phyloP scores from a whole-genome alignment of 2,329 filamentous ascomycete species.

The Colletotrichum godetiae region DNA sequence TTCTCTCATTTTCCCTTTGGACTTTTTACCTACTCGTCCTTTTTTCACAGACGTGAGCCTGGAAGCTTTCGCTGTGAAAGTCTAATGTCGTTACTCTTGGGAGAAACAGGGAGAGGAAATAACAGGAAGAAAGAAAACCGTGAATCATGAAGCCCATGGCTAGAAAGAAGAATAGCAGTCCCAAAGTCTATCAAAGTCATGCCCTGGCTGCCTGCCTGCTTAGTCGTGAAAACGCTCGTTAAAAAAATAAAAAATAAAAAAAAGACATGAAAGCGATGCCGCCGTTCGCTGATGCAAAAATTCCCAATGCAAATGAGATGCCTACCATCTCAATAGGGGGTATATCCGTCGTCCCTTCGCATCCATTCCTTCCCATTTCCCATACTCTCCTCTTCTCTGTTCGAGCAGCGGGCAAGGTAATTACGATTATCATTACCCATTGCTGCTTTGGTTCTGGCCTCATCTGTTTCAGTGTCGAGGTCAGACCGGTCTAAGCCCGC shows the following conservation, averaged over 20 bases:
- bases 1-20: no score
- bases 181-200: background rate
- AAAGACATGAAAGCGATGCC: conserved; percentile 2
- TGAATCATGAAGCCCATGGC: background rate
- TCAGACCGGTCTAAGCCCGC: background rate
- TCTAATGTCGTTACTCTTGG: background rate
- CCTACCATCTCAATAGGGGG: conserved; percentile 4
- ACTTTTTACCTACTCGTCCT: background rate
- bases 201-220: background rate
- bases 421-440: conserved; percentile 10
- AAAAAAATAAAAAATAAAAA: background rate
- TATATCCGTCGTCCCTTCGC: conserved; percentile 24
- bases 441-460: conserved; percentile 20
- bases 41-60: background rate
- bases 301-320: conserved; percentile 8
- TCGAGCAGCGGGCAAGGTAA: conserved; percentile 18
- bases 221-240: background rate
- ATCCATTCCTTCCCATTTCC: background rate
- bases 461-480: background rate
- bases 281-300: conserved; percentile 34
- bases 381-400: background rate
- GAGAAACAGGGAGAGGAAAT: background rate
- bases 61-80: background rate
- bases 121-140: background rate
- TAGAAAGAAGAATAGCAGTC: no score